Conservation (phyloP, 2,329 filamentous ascomycete species). For the Fusarium dlaminii region DNA sequence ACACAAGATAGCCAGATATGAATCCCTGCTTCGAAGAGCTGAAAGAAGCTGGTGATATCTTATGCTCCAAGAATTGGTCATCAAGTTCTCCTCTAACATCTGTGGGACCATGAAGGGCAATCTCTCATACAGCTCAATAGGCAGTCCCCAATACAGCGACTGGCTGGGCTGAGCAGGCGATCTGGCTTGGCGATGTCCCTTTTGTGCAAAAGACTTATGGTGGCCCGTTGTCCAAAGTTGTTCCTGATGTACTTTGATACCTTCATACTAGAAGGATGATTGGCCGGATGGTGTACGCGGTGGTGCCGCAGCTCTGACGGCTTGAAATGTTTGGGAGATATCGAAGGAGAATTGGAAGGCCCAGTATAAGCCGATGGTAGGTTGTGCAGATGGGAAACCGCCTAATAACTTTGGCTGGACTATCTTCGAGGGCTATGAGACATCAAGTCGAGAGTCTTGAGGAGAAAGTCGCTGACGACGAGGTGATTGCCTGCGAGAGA, state of each 20-base stretch:
- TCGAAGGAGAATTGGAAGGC: not conserved
- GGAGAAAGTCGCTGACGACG: not conserved
- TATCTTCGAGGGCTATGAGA: not conserved
- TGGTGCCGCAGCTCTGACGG: no score
- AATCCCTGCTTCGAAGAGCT: no score
- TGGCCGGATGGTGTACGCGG: fast-evolving
- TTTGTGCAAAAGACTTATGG: no score
- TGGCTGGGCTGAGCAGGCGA: not conserved
- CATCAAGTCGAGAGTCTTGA: not conserved
- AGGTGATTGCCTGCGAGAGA: fast-evolving
- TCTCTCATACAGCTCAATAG: fast-evolving
- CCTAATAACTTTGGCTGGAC: not conserved
- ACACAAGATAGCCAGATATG: not conserved
- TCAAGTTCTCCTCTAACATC: fast-evolving
- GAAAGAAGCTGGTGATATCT: fast-evolving
- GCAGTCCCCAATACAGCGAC: fast-evolving
- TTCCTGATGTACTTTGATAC: no score
- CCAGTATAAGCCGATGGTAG: no score
- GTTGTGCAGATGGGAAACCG: fast-evolving
- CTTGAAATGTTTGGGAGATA: fast-evolving
- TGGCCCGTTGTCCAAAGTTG: no score
- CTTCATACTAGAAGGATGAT: not conserved
- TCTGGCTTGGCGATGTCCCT: no score
- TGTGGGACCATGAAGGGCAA: fast-evolving
- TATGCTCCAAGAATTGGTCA: fast-evolving